Conservation (phyloP, 352 stramenopile species). For the Phytophthora cactorum region DNA sequence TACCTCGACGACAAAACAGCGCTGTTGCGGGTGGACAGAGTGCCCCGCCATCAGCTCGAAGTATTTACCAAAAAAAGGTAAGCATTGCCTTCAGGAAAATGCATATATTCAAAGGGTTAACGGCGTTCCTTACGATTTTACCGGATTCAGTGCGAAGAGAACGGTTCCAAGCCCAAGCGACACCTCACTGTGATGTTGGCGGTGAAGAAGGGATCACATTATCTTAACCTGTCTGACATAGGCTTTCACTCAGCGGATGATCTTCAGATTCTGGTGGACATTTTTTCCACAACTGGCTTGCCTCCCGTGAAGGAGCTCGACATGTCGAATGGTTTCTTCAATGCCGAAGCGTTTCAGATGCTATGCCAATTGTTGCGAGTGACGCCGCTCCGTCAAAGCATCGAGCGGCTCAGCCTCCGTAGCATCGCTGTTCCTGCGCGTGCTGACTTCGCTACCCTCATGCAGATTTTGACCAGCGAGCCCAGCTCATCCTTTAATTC, state of each 20-base stretch:
- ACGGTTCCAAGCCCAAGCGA: constrained; percentile 42
- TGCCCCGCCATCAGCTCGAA: constrained; percentile 26
- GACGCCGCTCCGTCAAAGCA: constrained; percentile 36
- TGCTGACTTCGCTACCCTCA: constrained; percentile 48
- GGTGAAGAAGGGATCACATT: constrained; percentile 44
- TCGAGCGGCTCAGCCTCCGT: constrained; percentile 50
- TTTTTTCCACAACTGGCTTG: constrained; percentile 39
- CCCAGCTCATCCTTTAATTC: constrained; percentile 2
- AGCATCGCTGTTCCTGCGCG: constrained; percentile 57
- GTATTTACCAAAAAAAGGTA: constrained; percentile 55
- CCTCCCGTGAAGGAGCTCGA: constrained; percentile 54
- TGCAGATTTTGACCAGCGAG: constrained; percentile 39
- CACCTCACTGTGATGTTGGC: constrained; percentile 48
- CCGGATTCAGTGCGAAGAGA: constrained; percentile 47
- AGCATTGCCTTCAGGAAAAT: not conserved
- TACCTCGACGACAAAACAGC: not conserved
- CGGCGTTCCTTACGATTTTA: not conserved
- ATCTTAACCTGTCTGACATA: constrained; percentile 55
- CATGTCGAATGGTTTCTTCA: constrained; percentile 73
- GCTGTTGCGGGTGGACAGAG: constrained; percentile 12
- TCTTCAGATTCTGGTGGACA: constrained; percentile 55
- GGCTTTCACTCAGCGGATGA: constrained; percentile 63
- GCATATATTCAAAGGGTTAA: no score
- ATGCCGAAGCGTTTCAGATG: constrained; percentile 51
- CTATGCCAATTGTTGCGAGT: constrained; percentile 54